These are phyloP conservation scores for Fusarium sp. DNA, from an alignment of 2,329 filamentous ascomycete genomes.

Conservation along the genomic window DNA sequence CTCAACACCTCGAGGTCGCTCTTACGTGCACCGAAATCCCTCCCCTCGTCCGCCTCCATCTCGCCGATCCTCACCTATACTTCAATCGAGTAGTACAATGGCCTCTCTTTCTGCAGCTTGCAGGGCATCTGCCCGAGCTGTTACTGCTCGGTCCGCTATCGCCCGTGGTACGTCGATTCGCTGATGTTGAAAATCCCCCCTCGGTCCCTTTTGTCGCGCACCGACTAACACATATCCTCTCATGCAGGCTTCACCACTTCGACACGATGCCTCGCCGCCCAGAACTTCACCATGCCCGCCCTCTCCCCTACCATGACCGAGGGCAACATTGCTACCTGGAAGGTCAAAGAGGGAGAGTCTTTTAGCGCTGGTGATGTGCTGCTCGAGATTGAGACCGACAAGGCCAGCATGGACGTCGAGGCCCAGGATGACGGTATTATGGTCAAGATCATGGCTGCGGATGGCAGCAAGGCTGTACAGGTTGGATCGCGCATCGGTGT, in stretches of 20 bases:
- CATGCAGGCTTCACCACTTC: slow-evolving; percentile 72
- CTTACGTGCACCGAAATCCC: slow-evolving; percentile 37
- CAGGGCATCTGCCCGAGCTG: slow-evolving; percentile 72
- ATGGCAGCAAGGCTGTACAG: slow-evolving; percentile 80
- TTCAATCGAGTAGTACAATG: slow-evolving; percentile 61
- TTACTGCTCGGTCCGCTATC: slow-evolving; percentile 59
- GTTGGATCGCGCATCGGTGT: slow-evolving; percentile 87
- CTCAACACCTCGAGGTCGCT: slow-evolving; percentile 42
- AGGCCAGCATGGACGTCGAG: slow-evolving; percentile 95
- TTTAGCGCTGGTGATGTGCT: slow-evolving; percentile 88
- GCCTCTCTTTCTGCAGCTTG: slow-evolving; percentile 74
- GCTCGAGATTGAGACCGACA: slow-evolving; percentile 93
- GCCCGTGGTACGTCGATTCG: slow-evolving; percentile 65
- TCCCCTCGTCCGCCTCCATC: slow-evolving; percentile 26
- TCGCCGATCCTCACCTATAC: slow-evolving; percentile 40
- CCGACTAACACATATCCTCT: slow-evolving; percentile 37
- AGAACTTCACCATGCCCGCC: slow-evolving; percentile 92
- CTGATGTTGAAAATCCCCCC: slow-evolving; percentile 23
- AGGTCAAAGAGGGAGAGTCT: slow-evolving; percentile 86
- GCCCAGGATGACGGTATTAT: slow-evolving; percentile 89
- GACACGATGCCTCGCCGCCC: slow-evolving; percentile 74
- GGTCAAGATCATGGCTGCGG: slow-evolving; percentile 81
- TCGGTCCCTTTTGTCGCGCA: slow-evolving; percentile 44
- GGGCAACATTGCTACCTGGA: slow-evolving; percentile 87
- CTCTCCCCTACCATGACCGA: slow-evolving; percentile 95